Evolutionary conservation across 371 early-diverging fungal species (phyloP).

Genomic region (Batrachochytrium dendrobatidis): DNA sequence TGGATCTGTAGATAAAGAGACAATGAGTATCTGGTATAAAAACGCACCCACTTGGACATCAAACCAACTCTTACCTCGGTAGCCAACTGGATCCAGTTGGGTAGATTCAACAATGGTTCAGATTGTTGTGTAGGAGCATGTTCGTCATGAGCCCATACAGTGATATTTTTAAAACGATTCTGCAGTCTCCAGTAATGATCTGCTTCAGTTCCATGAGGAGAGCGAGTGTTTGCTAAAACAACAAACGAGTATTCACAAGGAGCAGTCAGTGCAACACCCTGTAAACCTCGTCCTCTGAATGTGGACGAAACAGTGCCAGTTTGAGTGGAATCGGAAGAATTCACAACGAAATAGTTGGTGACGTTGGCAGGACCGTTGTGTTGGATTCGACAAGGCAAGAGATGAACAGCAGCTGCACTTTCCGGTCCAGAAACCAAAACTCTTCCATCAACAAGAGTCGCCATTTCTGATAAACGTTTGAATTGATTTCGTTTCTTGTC

Average conservation of each 20-base stretch:
- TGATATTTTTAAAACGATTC: not conserved
- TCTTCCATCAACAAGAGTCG: not conserved
- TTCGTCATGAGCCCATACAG: not conserved
- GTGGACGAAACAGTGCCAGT: not conserved
- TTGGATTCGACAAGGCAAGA: not conserved
- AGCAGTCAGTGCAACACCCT: not conserved
- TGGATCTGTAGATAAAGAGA: too few species aligned
- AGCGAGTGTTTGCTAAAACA: not conserved
- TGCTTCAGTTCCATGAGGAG: not conserved
- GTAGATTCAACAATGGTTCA: not conserved
- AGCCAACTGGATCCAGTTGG: not conserved
- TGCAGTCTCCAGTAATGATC: not conserved
- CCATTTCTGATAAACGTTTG: not conserved
- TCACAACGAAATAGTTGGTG: not conserved
- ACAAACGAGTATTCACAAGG: not conserved
- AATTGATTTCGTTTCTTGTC: too few species aligned
- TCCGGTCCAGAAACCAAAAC: not conserved
- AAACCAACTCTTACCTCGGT: not conserved
- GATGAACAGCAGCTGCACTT: not conserved
- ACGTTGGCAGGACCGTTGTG: not conserved
- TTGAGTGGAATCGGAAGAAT: not conserved
- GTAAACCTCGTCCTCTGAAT: not conserved
- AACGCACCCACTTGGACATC: too few species aligned
- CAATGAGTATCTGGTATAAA: too few species aligned
- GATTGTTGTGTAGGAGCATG: not conserved